Evolutionary conservation across 2,329 filamentous ascomycete genomes (phyloP).

Genomic region (Aspergillus phoenicis): DNA sequence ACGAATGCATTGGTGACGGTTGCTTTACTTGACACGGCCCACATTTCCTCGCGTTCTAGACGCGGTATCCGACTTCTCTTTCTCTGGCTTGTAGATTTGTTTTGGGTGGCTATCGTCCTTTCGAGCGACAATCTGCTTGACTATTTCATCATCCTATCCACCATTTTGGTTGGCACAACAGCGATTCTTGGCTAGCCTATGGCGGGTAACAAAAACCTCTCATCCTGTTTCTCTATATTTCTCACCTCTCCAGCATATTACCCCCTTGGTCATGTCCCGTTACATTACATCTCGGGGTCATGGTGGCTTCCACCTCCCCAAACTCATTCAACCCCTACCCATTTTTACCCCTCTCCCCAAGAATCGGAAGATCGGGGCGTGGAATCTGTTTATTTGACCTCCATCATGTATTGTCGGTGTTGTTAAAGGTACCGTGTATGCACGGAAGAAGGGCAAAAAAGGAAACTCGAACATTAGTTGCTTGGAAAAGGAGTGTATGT

Average conservation of each 20-base stretch:
- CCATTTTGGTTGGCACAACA: background rate
- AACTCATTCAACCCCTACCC: background rate
- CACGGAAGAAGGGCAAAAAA: conserved; percentile 6
- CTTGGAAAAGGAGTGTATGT: conserved; percentile 13
- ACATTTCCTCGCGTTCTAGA: conserved; percentile 5
- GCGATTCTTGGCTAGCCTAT: background rate
- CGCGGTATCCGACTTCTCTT: conserved; percentile 10
- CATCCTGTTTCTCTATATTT: background rate
- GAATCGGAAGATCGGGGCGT: conserved; percentile 11
- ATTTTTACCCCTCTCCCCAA: background rate
- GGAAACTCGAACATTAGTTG: conserved; percentile 6
- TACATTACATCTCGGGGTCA: background rate
- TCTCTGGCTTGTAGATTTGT: conserved; percentile 23
- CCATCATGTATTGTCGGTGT: conserved; percentile 1
- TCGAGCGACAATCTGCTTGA: conserved; percentile 12
- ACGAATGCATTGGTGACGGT: conserved; percentile 10
- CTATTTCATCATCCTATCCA: background rate
- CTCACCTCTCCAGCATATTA: background rate
- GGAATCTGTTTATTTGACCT: conserved; percentile 12
- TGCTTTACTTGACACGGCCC: background rate
- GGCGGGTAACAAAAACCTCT: background rate
- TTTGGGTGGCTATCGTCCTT: conserved; percentile 23
- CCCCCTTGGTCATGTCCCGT: background rate
- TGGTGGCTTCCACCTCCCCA: background rate
- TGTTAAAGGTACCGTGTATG: background rate